Base-by-base conservation (phyloP, 2,329 filamentous ascomycete genomes). In the Alternaria gaisen region DNA sequence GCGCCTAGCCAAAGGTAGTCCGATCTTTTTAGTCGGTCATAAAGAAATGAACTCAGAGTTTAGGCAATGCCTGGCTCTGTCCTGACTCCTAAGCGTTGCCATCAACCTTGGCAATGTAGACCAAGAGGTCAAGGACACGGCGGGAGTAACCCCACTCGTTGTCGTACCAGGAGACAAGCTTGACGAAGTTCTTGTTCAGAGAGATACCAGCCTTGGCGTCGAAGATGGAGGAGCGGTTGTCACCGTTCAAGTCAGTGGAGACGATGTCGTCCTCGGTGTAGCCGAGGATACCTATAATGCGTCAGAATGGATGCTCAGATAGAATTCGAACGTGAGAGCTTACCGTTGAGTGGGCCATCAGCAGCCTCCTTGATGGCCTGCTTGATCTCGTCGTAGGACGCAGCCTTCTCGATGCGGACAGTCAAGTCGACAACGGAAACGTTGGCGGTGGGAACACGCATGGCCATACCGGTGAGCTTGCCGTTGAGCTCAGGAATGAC, bases 141-240 rank as follows among this genome's bases (percentile, higher is more conserved):
- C 94, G 94, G 83, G 92, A 96, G 91, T 99, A 98, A 80, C 94
- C 95, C 93, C 94, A 97, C 89, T 98, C 94, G 88, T 98, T 98
- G 88, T 97, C 93, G 85, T 97, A 97, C 95, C 94, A 98, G 77
- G 90, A 90, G 81, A 97, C 91, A 67, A 99, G 88, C 91, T 99
- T 99, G 88, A 97, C 90, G 83, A 98, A 98, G 90, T 97, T 94
- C 79, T 93, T 84, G 90, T 98, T 99, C 77, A 99, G 91, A 72
- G 94, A 91, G 84, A 99, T 98, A 88, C 95, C 95, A 65, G 95
- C 95, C 91, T 97, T 97, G 83, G 93, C 94, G 82, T 99, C 95
- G 84, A 99, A 97, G 88, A 98, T 97, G 85, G 94, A 97, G 72
- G 94, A 97, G 89, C 89, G 84, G 81, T 85, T 87, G 87, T 98